Conservation (phyloP, 352 stramenopile species). For the Globisporangium cederbergense region DNA sequence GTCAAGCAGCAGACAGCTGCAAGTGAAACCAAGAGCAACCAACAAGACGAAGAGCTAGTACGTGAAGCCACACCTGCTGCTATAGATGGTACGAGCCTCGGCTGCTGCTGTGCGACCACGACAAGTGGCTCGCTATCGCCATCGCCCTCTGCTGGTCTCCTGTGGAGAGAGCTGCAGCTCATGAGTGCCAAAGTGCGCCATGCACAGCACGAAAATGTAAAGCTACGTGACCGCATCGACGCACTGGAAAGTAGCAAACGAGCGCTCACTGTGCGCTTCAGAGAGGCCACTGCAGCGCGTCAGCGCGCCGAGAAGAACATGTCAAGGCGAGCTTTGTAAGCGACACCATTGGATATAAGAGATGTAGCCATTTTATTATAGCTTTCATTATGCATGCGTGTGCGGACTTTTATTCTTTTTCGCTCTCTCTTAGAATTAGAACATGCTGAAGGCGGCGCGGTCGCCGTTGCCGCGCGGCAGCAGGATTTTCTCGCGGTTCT, state of each 20-base stretch:
- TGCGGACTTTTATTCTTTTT: background rate
- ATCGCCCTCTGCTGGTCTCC: background rate
- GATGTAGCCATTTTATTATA: background rate
- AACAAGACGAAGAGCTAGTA: background rate
- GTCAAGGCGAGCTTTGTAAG: background rate
- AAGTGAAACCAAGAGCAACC: background rate
- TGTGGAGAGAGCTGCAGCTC: slow-evolving; percentile 13
- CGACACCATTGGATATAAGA: background rate
- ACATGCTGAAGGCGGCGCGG: slow-evolving; percentile 78
- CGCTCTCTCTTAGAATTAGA: slow-evolving; percentile 37
- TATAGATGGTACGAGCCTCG: background rate
- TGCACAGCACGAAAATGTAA: background rate
- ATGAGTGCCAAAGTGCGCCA: slow-evolving; percentile 5
- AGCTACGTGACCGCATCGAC: slow-evolving; percentile 13
- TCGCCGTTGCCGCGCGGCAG: slow-evolving; percentile 62
- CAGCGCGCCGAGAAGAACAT: slow-evolving; percentile 11
- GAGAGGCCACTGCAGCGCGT: slow-evolving; percentile 7
- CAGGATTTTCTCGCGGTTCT: slow-evolving; percentile 84
- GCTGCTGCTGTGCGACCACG: background rate
- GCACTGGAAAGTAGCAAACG: slow-evolving; percentile 7
- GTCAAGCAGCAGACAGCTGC: background rate
- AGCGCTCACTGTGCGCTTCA: slow-evolving; percentile 11
- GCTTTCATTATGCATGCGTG: background rate
- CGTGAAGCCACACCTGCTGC: background rate
- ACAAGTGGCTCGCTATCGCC: background rate